Evolutionary conservation across 129 eudicot genomes (phyloP), one percentile per base, ranked within the genome.

Genomic region (Ambrosia trifida): DNA sequence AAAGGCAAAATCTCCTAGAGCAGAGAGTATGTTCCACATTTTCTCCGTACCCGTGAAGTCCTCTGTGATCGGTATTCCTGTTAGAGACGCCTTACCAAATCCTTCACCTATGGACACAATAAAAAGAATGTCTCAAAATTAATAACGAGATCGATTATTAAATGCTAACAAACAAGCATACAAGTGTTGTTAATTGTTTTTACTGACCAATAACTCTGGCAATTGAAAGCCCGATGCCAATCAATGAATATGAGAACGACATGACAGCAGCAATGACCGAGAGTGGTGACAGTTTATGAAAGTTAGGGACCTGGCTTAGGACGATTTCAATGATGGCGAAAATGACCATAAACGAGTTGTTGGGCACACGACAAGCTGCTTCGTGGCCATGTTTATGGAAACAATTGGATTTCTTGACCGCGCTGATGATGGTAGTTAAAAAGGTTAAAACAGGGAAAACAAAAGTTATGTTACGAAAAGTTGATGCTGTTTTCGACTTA

Each of bases 271-370:
- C 97, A 41, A 86, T 47, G 49, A 84, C 46, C 0, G 96, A 91
- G 53, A 91, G 86, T 32, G 71, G 44, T 0, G 97, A 80, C 2
- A 88, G 51, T 61, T 88, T 81, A 70, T 91, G 85, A 33, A 88
- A 86, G 66, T 88, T 79, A 5, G 89, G 97, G 10, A 91, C 82
- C 76, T 87, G 97, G 65, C 87, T 78, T 71, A 90, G 45, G n/a
- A 90, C 19, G 19, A 90, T 66, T 45, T 87, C 82, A 24, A 84
- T 57, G 28, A 82, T 64, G 12, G 92, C 95, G 3, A 91, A 62
- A 43, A 79, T 84, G 50, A 88, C 74, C 83, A 88, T 83, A 24
- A 74, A 85, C 0, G 61, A 77, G 66, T 80, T 81, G 69, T 76
- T 78, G 14, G 75, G 70, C 58, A 70, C 78, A 3, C 17, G 72